phyloP scores from a whole-genome alignment of 2,329 filamentous ascomycete genomes.

The Cordyceps cateniannulata region DNA sequence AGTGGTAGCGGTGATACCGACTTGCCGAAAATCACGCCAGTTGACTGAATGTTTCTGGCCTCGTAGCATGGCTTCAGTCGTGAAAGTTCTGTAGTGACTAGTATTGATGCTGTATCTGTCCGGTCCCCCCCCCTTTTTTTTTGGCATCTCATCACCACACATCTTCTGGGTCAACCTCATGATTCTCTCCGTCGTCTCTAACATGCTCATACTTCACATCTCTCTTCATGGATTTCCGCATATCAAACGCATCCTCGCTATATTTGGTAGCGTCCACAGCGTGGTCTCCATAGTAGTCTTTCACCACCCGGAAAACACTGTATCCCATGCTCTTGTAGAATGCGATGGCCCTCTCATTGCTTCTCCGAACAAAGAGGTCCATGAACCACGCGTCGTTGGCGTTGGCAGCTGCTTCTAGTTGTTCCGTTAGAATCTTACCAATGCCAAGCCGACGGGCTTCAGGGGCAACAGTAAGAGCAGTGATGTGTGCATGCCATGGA shows the following conservation, averaged over 20 bases:
- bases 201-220: slow-evolving; percentile 72
- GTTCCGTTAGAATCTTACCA: slow-evolving; percentile 73
- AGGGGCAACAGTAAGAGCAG: slow-evolving; percentile 86
- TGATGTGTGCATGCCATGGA: slow-evolving; percentile 99
- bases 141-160: slow-evolving; percentile 58
- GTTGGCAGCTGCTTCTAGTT: slow-evolving; percentile 77
- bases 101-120: background rate
- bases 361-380: slow-evolving; percentile 85
- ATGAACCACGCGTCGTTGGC: slow-evolving; percentile 88
- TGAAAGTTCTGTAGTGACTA: background rate
- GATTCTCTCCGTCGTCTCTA: slow-evolving; percentile 71
- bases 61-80: no score
- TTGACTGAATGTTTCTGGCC: no score
- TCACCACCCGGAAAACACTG: slow-evolving; percentile 79
- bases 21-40: no score
- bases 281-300: slow-evolving; percentile 90
- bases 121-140: background rate
- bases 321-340: slow-evolving; percentile 93
- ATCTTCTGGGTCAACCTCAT: slow-evolving; percentile 73
- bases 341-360: slow-evolving; percentile 78
- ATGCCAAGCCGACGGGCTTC: slow-evolving; percentile 80
- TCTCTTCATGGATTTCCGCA: slow-evolving; percentile 72
- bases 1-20: no score
- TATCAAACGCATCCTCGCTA: slow-evolving; percentile 89
- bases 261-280: slow-evolving; percentile 53